Base-by-base conservation (phyloP, 1,284 basidiomycete species). In the Pterula multifida region DNA sequence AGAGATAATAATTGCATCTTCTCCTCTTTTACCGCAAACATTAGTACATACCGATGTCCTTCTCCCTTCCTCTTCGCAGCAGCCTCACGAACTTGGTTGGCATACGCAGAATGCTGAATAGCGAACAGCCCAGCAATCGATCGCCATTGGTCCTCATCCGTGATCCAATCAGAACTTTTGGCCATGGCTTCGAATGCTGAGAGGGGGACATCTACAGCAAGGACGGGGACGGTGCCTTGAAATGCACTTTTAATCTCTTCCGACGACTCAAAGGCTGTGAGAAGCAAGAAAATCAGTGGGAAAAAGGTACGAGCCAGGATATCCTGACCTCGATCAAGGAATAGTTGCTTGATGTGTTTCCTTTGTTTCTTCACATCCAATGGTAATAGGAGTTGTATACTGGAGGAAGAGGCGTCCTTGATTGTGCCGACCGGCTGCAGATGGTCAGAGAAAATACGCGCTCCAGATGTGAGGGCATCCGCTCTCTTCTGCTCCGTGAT, bases 401-500 rank as follows among this genome's bases (percentile, higher is more conserved):
- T 76, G 0, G 71, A 4, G 51, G 60, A 46, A 61, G 49, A 39
- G 82, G 79, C 58, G 77, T 81, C 11, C 64, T 59, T 0, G 59
- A 44, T 51, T 56, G 59, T 53, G 12, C 55, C 39, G 25, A 56
- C 64, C 36, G 58, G 58, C 26, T 47, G 50, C 24, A 45, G 51
- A 22, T 55, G 57, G 24, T 78, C 72, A 0, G 69, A 63, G 23
- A 72, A 60, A 1, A 61, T 58, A 0, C 70, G 63, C 2, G 75
- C 75, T 3, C 79, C 80, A 6, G 79, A 77, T 0, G 80, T 79
- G 2, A 73, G 68, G 1, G 73, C 61, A 56, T 89, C 86, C n/a
- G 79, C 70, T 1, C 79, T 78, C 59, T 79, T 83, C 65, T 87
- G 85, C 57, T 89, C 84, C 0, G 78, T 68, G n/a, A 89, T 80